These are phyloP conservation scores for Pythium utonaiense DNA, from an alignment of 352 stramenopile species.

Conservation along the genomic window DNA sequence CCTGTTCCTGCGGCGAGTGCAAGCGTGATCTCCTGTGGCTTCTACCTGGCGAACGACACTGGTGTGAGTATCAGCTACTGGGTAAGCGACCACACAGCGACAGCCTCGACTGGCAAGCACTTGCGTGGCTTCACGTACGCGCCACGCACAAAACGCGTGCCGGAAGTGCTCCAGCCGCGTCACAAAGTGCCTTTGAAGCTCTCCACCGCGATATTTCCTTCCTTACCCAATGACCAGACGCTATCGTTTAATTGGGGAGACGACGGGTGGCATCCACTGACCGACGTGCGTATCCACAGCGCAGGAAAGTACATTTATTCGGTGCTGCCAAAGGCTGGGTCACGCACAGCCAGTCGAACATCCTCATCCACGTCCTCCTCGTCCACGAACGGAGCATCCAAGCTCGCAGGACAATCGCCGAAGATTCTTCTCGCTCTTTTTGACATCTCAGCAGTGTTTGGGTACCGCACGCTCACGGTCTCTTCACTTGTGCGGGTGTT, in stretches of 20 bases:
- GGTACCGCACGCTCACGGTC: constrained; percentile 72
- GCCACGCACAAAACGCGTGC: constrained; percentile 33
- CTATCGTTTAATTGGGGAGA: constrained; percentile 74
- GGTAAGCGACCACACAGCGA: constrained; percentile 45
- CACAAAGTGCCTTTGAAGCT: constrained; percentile 70
- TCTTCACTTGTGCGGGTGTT: constrained; percentile 77
- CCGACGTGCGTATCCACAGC: constrained; percentile 72
- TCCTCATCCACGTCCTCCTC: constrained; percentile 2
- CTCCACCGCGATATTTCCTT: constrained; percentile 62
- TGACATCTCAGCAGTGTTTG: constrained; percentile 66
- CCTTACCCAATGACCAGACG: constrained; percentile 64
- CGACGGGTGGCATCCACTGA: constrained; percentile 67
- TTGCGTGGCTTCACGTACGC: constrained; percentile 57
- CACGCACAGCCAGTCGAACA: constrained; percentile 16
- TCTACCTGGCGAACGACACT: constrained; percentile 76
- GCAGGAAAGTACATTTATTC: constrained; percentile 78
- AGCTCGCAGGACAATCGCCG: not conserved
- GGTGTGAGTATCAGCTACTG: constrained; percentile 59
- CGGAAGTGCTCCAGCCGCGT: constrained; percentile 42
- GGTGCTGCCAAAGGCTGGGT: constrained; percentile 34
- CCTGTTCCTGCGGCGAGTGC: constrained; percentile 39
- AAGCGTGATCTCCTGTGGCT: constrained; percentile 76
- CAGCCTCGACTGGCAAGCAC: constrained; percentile 15
- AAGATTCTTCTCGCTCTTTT: constrained; percentile 60
- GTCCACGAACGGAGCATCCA: not conserved